Evolutionary conservation across 331 rosid species (phyloP).

Genomic region (Stylosanthes scabra): DNA sequence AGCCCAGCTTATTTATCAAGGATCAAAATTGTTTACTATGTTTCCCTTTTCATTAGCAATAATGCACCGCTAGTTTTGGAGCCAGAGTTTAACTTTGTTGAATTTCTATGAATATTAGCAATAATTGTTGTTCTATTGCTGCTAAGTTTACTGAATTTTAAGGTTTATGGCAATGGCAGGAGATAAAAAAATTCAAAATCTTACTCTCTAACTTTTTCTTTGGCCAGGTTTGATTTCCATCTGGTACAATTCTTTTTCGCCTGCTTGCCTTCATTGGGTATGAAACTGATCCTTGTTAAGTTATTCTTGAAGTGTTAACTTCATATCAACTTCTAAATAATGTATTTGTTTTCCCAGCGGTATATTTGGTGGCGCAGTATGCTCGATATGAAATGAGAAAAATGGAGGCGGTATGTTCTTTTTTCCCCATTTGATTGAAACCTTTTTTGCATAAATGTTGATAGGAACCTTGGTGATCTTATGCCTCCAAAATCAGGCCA

Average conservation of each 20-base stretch:
- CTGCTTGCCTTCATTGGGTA: slow-evolving; percentile 92
- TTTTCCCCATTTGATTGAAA: slow-evolving; percentile 16
- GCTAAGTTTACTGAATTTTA: not conserved
- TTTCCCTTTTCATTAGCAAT: not conserved
- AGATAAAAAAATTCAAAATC: slow-evolving; percentile 22
- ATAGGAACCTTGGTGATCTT: slow-evolving; percentile 20
- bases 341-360: slow-evolving; percentile 61
- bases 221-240: slow-evolving; percentile 84
- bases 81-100: not conserved
- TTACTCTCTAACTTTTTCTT: slow-evolving; percentile 38
- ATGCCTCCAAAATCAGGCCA: not conserved
- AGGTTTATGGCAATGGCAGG: not conserved
- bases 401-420: slow-evolving; percentile 70
- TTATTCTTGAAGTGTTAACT: slow-evolving; percentile 1
- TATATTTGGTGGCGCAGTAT: slow-evolving; percentile 86
- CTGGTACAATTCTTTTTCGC: slow-evolving; percentile 83
- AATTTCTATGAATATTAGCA: not conserved
- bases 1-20: too few relatives aligned
- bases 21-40: not conserved
- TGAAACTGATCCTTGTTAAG: slow-evolving; percentile 11
- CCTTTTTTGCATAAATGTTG: slow-evolving; percentile 1
- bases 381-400: slow-evolving; percentile 79
- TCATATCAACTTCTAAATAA: slow-evolving; percentile 18
- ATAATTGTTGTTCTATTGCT: not conserved
- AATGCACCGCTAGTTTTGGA: not conserved